Base-by-base conservation (phyloP, 352 stramenopile species). In the Phytophthora pini region DNA sequence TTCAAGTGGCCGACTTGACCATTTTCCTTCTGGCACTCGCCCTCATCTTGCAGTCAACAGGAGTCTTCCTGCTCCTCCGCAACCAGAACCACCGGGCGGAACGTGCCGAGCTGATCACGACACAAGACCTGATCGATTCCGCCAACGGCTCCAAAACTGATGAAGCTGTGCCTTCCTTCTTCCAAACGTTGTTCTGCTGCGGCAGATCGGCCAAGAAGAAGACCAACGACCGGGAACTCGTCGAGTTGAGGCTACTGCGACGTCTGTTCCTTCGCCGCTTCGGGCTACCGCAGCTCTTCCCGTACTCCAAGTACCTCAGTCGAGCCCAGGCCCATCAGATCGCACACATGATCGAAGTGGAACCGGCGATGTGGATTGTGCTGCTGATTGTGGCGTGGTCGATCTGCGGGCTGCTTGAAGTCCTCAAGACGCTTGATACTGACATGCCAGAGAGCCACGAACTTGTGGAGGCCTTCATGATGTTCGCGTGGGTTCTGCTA, bases 251-350 rank as follows among this genome's bases (percentile, higher is more conserved):
- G 17, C 38, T 85, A 15, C 50, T 85, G 36, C 72, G 76, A 8
- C 65, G 72, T 34, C 60, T 80, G 11, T 87, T 87, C 50, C 59
- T 87, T 20, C 58, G 44, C 11, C 67, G 49, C 20, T 80, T 80
- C 44, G 66, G 61, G 9, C 58, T 87, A 3, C 79, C 79, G 0
- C 65, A 85, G 65, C 68, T 85, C 22, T 82, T 82, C 39, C 79
- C 84, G 26, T 92, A 85, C 50, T 75, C 76, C 68, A 92, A 92
- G 67, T 92, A 92, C 64, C 40, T 92, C n/a, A 66, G 68, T 20
- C 76, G 87, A 24, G 81, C 80, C 20, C 84, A 90, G 60, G 81
- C 88, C 22, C 87, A 84, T 68, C 77, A 92, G 63, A 89, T 92
- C 58, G 79, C 70, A 5, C 74, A 90, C 56, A 81, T 92, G 71